Evolutionary conservation across 768 basidiomycete genomes (phyloP).

Genomic region (Vararia minispora): DNA sequence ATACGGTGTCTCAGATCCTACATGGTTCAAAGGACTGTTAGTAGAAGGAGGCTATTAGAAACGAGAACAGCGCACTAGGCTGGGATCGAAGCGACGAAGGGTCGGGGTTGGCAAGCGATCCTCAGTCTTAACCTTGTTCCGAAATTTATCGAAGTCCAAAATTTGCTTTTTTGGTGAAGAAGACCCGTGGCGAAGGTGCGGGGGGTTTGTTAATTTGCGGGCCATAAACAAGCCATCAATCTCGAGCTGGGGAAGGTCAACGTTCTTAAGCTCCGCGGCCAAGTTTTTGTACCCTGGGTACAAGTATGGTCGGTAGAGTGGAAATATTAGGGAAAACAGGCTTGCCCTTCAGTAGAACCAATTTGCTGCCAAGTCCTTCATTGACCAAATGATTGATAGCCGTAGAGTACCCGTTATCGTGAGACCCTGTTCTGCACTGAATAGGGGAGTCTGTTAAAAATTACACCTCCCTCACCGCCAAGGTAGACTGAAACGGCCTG

Average conservation of each 20-base stretch:
- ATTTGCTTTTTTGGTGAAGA: slow-evolving; percentile 6
- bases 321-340: too few relatives aligned
- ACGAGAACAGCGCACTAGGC: slow-evolving; percentile 3
- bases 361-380: slow-evolving; percentile 26
- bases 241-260: slow-evolving; percentile 22
- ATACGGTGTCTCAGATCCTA: not conserved
- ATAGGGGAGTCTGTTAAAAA: not conserved
- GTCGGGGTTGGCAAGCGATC: not conserved
- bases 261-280: slow-evolving; percentile 22
- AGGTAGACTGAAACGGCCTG: slow-evolving; percentile 28
- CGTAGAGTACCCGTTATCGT: slow-evolving; percentile 32
- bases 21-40: not conserved
- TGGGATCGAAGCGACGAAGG: slow-evolving; percentile 3
- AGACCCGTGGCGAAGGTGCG: slow-evolving; percentile 3
- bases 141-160: slow-evolving; percentile 20
- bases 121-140: slow-evolving; percentile 6
- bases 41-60: slow-evolving; percentile 4
- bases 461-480: slow-evolving; percentile 19
- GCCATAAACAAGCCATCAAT: slow-evolving; percentile 28
- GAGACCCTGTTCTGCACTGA: slow-evolving; percentile 17
- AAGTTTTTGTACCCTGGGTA: slow-evolving; percentile 25
- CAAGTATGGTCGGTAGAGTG: too few relatives aligned
- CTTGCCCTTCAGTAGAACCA: slow-evolving; percentile 30
- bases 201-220: slow-evolving; percentile 15
- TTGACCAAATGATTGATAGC: slow-evolving; percentile 26